Evolutionary conservation across 2,329 filamentous ascomycete species (phyloP).

Genomic region (Pseudogymnoascus sp.): DNA sequence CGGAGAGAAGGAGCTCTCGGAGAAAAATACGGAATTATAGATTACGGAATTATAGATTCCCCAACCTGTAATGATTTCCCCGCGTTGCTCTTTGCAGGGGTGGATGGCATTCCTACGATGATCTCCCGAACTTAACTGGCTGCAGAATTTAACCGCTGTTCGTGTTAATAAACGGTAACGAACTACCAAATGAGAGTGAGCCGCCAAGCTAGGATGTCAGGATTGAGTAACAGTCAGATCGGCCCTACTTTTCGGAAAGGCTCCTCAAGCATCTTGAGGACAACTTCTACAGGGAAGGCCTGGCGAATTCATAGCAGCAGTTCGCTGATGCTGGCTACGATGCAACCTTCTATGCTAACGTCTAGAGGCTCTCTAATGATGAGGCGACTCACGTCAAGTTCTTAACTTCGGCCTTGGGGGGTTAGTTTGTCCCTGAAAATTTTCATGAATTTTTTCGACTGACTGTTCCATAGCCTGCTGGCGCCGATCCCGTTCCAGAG

Average conservation of each 20-base stretch:
- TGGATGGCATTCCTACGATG: neutral
- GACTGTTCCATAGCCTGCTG: slow-evolving; percentile 27
- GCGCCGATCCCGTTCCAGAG: slow-evolving; percentile 42
- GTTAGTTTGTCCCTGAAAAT: neutral
- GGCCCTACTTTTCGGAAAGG: neutral
- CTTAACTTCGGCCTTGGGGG: slow-evolving; percentile 38
- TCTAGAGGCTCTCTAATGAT: slow-evolving; percentile 48
- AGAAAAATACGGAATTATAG: neutral
- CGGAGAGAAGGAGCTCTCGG: neutral
- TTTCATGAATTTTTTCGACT: neutral
- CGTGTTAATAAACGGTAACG: neutral
- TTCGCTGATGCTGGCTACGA: slow-evolving; percentile 47
- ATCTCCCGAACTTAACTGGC: neutral
- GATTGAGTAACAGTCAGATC: neutral
- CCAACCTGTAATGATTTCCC: neutral
- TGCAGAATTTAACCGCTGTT: neutral
- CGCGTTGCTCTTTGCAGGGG: neutral
- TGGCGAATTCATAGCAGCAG: slow-evolving; percentile 46
- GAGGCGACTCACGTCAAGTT: slow-evolving; percentile 52
- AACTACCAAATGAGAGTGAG: neutral
- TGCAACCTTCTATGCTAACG: slow-evolving; percentile 47
- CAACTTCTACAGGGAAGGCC: slow-evolving; percentile 53
- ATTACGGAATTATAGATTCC: neutral
- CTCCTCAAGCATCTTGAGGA: slow-evolving; percentile 50
- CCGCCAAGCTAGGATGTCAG: neutral